Percentiles rank a stretch among this genome's conserved stretches.
phyloP scores from a whole-genome alignment of 306 rosid species.

The Ochetophila trinervis region DNA sequence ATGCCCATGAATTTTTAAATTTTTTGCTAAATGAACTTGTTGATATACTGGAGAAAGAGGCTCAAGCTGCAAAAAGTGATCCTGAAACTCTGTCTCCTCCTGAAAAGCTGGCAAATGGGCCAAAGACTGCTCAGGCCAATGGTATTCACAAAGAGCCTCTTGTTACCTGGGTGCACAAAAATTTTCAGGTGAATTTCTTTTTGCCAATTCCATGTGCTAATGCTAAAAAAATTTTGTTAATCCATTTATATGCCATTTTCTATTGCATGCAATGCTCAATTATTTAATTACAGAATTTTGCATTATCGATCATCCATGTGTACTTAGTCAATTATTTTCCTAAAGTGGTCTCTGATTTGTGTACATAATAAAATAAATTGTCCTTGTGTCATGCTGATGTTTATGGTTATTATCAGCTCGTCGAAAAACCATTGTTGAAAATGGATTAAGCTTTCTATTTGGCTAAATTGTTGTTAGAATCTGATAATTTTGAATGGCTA shows the following conservation, averaged over 20 bases:
- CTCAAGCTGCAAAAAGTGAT: conserved; percentile 73
- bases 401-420: background rate
- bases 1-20: conserved; percentile 98
- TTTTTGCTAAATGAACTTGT: conserved; percentile 97
- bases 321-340: background rate
- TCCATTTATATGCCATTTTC: background rate
- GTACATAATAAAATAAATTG: background rate
- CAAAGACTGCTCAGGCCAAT: conserved; percentile 60
- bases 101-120: conserved; percentile 72
- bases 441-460: background rate
- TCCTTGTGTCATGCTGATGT: background rate
- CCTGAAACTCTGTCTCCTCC: conserved; percentile 70
- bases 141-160: conserved; percentile 82
- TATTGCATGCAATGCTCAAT: background rate
- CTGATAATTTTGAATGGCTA: conserved; percentile 34
- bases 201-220: conserved; percentile 25
- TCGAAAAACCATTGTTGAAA: background rate
- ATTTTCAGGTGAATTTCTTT: conserved; percentile 81
- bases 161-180: conserved; percentile 98
- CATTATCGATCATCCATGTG: background rate
- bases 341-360: background rate
- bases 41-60: conserved; percentile 97
- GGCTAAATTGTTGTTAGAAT: conserved; percentile 12
- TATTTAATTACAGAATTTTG: background rate
- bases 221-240: background rate